Evolutionary conservation across 257 asterid species (phyloP).

Genomic region (Catharanthus roseus): DNA sequence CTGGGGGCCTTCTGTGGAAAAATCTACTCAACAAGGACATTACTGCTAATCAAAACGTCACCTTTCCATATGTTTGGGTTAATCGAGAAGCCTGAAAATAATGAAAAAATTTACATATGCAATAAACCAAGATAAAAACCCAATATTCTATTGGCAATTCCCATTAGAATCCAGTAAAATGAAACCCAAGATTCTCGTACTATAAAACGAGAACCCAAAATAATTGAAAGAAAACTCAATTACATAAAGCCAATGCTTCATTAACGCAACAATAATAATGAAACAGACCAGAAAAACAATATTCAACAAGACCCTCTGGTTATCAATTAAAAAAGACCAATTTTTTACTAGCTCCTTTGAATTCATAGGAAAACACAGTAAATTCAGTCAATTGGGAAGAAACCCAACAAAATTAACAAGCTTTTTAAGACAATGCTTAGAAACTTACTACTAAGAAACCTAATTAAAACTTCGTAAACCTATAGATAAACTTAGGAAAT

Average conservation of each 20-base stretch:
- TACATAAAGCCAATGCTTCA: background rate
- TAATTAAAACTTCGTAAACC: background rate
- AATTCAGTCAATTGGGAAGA: background rate
- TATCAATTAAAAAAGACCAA: background rate
- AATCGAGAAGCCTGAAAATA: slow-evolving; percentile 25
- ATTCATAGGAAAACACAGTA: background rate
- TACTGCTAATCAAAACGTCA: slow-evolving; percentile 24
- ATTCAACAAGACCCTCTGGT: background rate
- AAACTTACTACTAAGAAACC: background rate
- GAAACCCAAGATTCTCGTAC: background rate
- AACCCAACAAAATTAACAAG: background rate
- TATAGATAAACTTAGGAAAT: background rate
- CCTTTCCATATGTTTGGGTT: slow-evolving; percentile 24
- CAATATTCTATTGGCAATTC: background rate
- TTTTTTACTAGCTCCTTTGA: background rate
- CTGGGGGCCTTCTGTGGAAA: slow-evolving; percentile 93
- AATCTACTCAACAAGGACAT: slow-evolving; percentile 93
- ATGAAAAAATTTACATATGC: background rate
- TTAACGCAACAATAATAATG: background rate
- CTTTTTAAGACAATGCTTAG: slow-evolving; percentile 6
- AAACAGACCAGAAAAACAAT: background rate
- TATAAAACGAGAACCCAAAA: background rate
- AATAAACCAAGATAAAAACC: background rate
- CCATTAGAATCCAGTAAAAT: background rate
- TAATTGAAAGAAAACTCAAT: background rate